Conservation (phyloP, 176 grass and related monocot genomes). For the Elymus sibiricus region DNA sequence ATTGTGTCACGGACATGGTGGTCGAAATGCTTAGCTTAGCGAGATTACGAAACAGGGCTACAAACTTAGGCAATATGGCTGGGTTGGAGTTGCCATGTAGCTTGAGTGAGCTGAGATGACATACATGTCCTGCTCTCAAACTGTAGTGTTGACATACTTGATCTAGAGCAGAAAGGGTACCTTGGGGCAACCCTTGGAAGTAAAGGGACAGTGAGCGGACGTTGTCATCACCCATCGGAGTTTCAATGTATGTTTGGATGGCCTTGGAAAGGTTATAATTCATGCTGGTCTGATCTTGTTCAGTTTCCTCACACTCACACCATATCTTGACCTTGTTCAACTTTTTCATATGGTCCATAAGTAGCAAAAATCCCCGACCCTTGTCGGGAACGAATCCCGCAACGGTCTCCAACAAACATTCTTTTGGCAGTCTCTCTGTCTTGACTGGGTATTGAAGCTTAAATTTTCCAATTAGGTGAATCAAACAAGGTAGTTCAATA, state of each 20-base stretch:
- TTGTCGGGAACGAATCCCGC: background rate
- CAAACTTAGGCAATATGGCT: too few species aligned
- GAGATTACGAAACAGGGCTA: background rate
- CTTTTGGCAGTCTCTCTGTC: background rate
- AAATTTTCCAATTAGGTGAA: slow-evolving; percentile 13
- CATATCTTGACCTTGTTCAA: slow-evolving; percentile 18
- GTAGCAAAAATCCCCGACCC: background rate
- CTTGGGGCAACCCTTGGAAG: too few species aligned
- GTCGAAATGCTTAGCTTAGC: background rate
- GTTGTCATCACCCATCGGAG: background rate
- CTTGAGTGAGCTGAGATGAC: too few species aligned
- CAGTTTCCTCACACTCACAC: background rate
- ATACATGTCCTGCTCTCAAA: too few species aligned
- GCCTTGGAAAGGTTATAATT: background rate
- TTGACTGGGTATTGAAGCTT: background rate
- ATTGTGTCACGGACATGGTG: background rate
- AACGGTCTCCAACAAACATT: background rate
- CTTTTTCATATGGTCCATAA: background rate
- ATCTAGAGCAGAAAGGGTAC: too few species aligned
- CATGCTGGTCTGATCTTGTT: background rate
- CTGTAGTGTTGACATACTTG: too few species aligned
- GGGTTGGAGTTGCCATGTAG: too few species aligned
- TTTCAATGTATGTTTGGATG: background rate
- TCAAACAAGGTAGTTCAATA: background rate
- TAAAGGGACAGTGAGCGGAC: too few species aligned